Evolutionary conservation across 768 basidiomycete species (phyloP).

Genomic region (Leccinellum luteum): DNA sequence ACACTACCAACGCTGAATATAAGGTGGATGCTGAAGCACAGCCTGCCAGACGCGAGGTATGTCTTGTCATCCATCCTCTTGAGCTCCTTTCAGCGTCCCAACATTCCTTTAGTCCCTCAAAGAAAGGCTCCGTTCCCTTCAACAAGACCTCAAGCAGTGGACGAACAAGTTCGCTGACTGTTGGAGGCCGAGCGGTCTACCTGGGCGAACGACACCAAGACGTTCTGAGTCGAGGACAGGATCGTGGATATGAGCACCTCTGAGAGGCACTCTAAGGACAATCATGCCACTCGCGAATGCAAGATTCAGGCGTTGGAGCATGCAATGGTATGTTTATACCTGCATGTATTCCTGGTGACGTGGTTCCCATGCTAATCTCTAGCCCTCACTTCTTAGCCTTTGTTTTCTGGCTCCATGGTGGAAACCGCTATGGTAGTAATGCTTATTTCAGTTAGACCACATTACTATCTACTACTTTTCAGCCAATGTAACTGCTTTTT

Average conservation of each 20-base stretch:
- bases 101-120: conserved; percentile 43
- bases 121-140: conserved; percentile 53
- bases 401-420: too few species aligned
- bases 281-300: conserved; percentile 58
- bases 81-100: neutral
- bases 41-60: conserved; percentile 64
- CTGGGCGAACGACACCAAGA: conserved; percentile 78
- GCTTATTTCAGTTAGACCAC: too few species aligned
- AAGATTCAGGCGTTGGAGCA: conserved; percentile 66
- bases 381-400: too few species aligned
- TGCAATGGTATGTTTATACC: conserved; percentile 47
- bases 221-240: conserved; percentile 60
- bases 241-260: conserved; percentile 78
- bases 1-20: conserved; percentile 76
- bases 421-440: too few species aligned
- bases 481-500: too few species aligned
- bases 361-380: neutral
- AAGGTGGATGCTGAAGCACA: conserved; percentile 69
- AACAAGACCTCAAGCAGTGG: conserved; percentile 52
- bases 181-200: conserved; percentile 67
- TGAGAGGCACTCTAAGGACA: conserved; percentile 63
- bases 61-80: neutral
- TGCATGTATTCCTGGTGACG: neutral
- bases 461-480: too few species aligned
- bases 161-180: conserved; percentile 49